Conservation (phyloP, 2,329 filamentous ascomycete species). For the Ophiosphaerella herpotricha region DNA sequence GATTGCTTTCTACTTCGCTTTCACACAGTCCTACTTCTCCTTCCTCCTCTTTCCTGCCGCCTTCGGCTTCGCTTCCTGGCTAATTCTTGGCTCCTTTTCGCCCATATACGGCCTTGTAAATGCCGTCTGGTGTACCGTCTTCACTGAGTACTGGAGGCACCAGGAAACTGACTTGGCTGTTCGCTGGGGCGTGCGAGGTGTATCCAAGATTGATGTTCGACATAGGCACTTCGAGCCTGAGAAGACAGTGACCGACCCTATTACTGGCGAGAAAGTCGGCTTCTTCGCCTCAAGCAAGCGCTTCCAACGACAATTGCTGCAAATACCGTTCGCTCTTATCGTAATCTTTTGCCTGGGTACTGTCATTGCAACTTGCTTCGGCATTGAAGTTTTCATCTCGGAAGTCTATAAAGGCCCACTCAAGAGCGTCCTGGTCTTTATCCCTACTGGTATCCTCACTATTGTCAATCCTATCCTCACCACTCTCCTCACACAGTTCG, state of each 20-base stretch:
- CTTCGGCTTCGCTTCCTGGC: slow-evolving; percentile 77
- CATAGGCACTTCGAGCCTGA: slow-evolving; percentile 81
- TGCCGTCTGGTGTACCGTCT: slow-evolving; percentile 82
- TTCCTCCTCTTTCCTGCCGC: slow-evolving; percentile 82
- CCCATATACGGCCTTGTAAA: slow-evolving; percentile 77
- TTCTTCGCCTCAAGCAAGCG: slow-evolving; percentile 78
- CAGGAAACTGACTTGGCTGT: slow-evolving; percentile 85
- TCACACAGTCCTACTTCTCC: slow-evolving; percentile 86
- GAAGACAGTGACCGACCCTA: slow-evolving; percentile 73
- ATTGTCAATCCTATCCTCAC: slow-evolving; percentile 79
- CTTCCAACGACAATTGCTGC: slow-evolving; percentile 75
- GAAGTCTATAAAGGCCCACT: slow-evolving; percentile 91
- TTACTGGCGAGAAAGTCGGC: slow-evolving; percentile 78
- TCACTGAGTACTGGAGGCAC: slow-evolving; percentile 96
- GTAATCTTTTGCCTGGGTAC: slow-evolving; percentile 75
- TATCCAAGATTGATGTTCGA: slow-evolving; percentile 78
- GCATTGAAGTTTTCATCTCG: slow-evolving; percentile 92
- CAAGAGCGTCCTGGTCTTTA: slow-evolving; percentile 82
- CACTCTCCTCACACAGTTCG: slow-evolving; percentile 74
- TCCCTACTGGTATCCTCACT: slow-evolving; percentile 87
- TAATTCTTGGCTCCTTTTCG: slow-evolving; percentile 84
- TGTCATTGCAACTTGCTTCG: slow-evolving; percentile 85
- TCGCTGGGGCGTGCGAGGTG: slow-evolving; percentile 85
- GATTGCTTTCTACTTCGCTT: slow-evolving; percentile 95
- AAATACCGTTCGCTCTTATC: slow-evolving; percentile 81